Percentiles rank a stretch among this genome's conserved stretches.
Evolutionary conservation across 192 early-diverging fungal genomes (phyloP).

Genomic region (Dissophora globulifera): DNA sequence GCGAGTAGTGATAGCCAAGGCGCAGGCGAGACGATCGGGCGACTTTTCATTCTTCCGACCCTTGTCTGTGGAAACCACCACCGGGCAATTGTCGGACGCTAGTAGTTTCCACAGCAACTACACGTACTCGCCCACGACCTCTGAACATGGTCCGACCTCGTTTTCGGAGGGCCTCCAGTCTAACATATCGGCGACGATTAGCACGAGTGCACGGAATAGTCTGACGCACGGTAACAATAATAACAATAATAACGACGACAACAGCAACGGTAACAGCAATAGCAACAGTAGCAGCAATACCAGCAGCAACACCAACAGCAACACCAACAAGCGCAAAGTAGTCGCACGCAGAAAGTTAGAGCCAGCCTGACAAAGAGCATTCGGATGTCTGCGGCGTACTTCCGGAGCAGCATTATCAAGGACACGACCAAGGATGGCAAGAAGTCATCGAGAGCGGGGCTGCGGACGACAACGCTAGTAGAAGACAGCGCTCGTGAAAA

Average conservation of each 20-base stretch:
- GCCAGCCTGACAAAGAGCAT: conserved; percentile 37
- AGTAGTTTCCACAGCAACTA: background rate
- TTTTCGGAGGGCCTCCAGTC: conserved; percentile 8
- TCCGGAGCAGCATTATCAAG: conserved; percentile 12
- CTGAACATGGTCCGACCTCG: background rate
- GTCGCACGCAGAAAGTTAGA: conserved; percentile 32
- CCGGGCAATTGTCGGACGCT: conserved; percentile 4
- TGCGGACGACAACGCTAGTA: background rate
- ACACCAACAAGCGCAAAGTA: too few relatives aligned
- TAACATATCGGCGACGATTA: background rate
- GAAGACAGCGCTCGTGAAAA: background rate
- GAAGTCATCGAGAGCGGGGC: background rate
- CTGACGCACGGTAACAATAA: too few relatives aligned
- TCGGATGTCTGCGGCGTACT: conserved; percentile 22
- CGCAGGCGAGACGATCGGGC: conserved; percentile 19
- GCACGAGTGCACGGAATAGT: background rate
- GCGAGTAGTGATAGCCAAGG: conserved; percentile 15
- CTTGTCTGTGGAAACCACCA: background rate
- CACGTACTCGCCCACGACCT: background rate
- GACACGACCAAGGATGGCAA: background rate
- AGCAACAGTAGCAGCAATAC: background rate
- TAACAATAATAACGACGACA: background rate
- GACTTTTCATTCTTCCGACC: conserved; percentile 23
- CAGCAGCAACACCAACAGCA: background rate
- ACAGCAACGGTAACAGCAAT: too few relatives aligned